These are phyloP conservation scores for Trichoderma cornu-damae DNA, from an alignment of 2,329 filamentous ascomycete genomes.

Conservation along the genomic window DNA sequence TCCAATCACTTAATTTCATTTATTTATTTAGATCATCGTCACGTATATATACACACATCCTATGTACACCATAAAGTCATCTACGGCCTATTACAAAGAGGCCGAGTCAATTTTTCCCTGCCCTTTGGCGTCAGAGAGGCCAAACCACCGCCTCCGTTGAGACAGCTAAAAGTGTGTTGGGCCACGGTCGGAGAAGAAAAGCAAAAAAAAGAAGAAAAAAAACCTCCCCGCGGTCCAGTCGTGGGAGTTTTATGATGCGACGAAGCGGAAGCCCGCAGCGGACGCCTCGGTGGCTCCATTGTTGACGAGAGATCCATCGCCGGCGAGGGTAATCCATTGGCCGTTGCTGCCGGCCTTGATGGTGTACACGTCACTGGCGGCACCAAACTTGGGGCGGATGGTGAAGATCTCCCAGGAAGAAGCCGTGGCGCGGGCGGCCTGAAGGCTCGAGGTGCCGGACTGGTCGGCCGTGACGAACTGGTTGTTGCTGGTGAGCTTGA, in stretches of 20 bases:
- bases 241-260: conserved; percentile 12
- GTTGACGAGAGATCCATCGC: conserved; percentile 23
- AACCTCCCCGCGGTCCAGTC: neutral
- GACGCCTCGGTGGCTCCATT: conserved; percentile 20
- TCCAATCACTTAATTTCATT: too few species aligned
- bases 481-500: conserved; percentile 18
- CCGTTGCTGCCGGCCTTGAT: conserved; percentile 26
- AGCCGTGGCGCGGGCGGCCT: conserved; percentile 20
- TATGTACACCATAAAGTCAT: neutral
- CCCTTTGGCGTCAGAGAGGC: too few species aligned
- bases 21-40: neutral
- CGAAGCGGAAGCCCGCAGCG: conserved; percentile 20
- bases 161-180: too few species aligned
- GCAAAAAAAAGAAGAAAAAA: too few species aligned
- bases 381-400: conserved; percentile 23
- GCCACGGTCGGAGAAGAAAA: too few species aligned
- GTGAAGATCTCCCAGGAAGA: conserved; percentile 24
- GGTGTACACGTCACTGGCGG: conserved; percentile 22
- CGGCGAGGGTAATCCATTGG: conserved; percentile 21
- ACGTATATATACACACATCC: conserved; percentile 7
- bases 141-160: too few species aligned
- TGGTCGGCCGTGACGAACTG: conserved; percentile 23
- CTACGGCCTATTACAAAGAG: neutral
- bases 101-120: neutral
- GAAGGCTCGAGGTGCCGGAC: conserved; percentile 21